Conservation (phyloP, 2,329 filamentous ascomycete species). For the Tolypocladium guangdongense region DNA sequence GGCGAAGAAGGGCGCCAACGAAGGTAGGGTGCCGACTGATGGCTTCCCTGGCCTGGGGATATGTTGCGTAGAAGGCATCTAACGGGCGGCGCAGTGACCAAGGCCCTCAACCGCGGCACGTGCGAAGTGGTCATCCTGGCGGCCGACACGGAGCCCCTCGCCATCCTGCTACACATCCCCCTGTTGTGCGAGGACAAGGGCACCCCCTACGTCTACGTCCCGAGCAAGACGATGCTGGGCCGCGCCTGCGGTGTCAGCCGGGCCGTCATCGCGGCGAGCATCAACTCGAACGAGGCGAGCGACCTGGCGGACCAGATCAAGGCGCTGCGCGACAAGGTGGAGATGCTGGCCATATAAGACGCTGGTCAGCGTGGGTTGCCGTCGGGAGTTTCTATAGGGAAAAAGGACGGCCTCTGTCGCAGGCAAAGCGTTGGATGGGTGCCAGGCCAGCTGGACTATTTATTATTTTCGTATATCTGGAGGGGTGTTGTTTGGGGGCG, state of each 20-base stretch:
- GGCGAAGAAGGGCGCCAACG: constrained; percentile 84
- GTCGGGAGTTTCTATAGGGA: not conserved
- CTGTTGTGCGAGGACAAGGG: constrained; percentile 78
- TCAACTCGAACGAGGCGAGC: constrained; percentile 85
- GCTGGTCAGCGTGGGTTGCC: not conserved
- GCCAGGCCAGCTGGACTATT: not conserved
- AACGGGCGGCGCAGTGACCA: constrained; percentile 40
- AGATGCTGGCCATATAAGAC: constrained; percentile 81
- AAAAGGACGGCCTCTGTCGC: not conserved
- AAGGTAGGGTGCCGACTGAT: constrained; percentile 28
- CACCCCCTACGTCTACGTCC: constrained; percentile 55
- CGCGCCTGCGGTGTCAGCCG: constrained; percentile 83
- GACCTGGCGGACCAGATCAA: constrained; percentile 84
- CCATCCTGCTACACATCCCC: constrained; percentile 81
- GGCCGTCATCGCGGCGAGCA: constrained; percentile 75
- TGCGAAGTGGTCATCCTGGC: constrained; percentile 82
- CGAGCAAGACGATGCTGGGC: constrained; percentile 73
- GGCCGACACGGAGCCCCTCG: constrained; percentile 76
- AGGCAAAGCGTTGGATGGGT: not conserved
- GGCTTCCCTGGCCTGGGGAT: not conserved
- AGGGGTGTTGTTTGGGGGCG: not conserved
- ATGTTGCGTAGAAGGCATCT: not conserved
- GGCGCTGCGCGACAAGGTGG: constrained; percentile 86
- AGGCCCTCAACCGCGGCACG: constrained; percentile 84
- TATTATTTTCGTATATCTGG: not conserved